Base-by-base conservation (phyloP, 2,329 filamentous ascomycete species). In the Penicillium sp. region DNA sequence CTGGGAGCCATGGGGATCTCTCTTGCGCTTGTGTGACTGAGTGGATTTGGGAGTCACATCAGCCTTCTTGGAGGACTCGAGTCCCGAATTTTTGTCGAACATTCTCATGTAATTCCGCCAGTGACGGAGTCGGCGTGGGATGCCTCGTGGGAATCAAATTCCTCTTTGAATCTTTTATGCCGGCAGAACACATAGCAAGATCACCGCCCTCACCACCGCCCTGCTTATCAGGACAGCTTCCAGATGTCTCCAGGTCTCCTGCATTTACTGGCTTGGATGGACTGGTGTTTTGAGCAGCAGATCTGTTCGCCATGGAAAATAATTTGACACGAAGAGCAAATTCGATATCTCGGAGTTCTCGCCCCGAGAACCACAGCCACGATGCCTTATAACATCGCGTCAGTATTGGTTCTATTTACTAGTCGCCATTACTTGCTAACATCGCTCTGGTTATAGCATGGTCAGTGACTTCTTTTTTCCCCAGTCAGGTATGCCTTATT, bases 401-500 rank as follows among this genome's bases (percentile, higher is more conserved):
- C 69, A 61, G 79, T 69, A 12, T 34, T 44, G 19, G 53, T 40
- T 22, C 45, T n/a, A 40, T 42, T 21, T n/a, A 38, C 24, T 32
- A 24, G 40, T 41, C 43, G 48, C 49, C 31, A 51, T 51, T 47
- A 42, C 57, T 67, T 48, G 69, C 61, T 64, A 56, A 63, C 43
- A 42, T 46, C 37, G 35, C 31, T 51, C 19, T 17, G 9, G 24
- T 12, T 49, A 12, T 58, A 83, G 80, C 52, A 98, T 98, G 93
- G 87, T 96, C 69, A 90, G 91, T 79, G 93, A 98, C 77, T 96
- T 95, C 79, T 98, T 98, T 83, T 98, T 94, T 67, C 93, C 93
- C 13, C 91, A 97, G 65, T 91, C 93, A 45, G 90, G 76, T 77
- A 66, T 46, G 69, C 48, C 21, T 10, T 42, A 28, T 37, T n/a